Evolutionary conservation across 83 land plant species (phyloP).

Genomic region (Larix sibirica): DNA sequence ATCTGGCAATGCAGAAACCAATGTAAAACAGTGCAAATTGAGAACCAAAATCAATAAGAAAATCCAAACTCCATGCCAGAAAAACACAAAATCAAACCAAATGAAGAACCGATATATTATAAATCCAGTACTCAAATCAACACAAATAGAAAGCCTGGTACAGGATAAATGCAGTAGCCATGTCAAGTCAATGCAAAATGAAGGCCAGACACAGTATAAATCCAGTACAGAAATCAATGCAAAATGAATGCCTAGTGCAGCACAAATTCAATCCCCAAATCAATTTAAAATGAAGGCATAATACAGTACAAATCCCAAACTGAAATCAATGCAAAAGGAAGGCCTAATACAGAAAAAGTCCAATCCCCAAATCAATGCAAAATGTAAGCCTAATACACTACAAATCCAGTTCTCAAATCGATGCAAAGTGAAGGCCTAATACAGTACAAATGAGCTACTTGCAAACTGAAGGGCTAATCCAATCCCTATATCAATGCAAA

Average conservation of each 20-base stretch:
- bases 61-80: background rate
- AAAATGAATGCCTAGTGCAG: background rate
- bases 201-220: background rate
- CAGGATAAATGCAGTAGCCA: background rate
- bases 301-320: background rate
- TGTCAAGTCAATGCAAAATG: background rate
- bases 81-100: background rate
- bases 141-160: background rate
- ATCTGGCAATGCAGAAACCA: background rate
- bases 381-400: background rate
- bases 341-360: background rate
- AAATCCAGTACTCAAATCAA: background rate
- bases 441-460: background rate
- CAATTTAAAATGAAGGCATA: background rate
- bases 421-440: too few relatives aligned
- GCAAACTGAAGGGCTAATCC: background rate
- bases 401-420: too few relatives aligned
- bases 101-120: background rate
- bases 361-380: background rate
- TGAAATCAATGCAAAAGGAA: background rate
- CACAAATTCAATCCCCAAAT: background rate
- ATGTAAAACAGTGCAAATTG: background rate
- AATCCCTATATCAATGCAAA: background rate
- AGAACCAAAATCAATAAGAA: constrained; percentile 4
- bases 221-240: background rate